phyloP scores from a whole-genome alignment of 1,139 yeast species.

The Sugiyamaella sp. region DNA sequence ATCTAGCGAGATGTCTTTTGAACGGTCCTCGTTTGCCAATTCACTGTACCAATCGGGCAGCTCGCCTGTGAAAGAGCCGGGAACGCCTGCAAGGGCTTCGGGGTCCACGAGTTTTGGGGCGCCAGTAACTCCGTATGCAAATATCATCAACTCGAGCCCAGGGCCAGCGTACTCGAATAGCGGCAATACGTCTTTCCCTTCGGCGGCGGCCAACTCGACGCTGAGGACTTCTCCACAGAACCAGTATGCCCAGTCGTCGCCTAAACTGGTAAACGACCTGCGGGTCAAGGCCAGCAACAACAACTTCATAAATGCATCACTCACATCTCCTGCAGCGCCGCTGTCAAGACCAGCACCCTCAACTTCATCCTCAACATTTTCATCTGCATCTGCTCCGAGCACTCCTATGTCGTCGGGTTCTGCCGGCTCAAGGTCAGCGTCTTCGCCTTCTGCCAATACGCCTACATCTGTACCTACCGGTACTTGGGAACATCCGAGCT shows the following conservation, averaged over 20 bases:
- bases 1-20: conserved; percentile 41
- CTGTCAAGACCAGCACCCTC: not conserved
- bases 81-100: too few species aligned
- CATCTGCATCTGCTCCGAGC: conserved; percentile 15
- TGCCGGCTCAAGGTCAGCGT: too few species aligned
- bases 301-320: conserved; percentile 1
- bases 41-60: conserved; percentile 34
- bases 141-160: conserved; percentile 12
- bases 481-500: conserved; percentile 36
- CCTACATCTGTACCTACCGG: conserved; percentile 33
- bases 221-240: not conserved
- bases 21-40: conserved; percentile 35
- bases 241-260: not conserved
- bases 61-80: conserved; percentile 7
- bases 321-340: not conserved
- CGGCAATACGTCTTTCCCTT: not conserved
- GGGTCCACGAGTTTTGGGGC: too few species aligned
- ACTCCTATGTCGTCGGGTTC: conserved; percentile 15
- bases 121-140: conserved; percentile 18
- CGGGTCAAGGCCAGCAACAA: conserved; percentile 2
- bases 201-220: conserved; percentile 6
- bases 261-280: not conserved
- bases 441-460: too few species aligned
- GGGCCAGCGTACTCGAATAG: conserved; percentile 2
- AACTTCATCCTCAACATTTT: not conserved